These are phyloP conservation scores for Cladosporium sp. DNA, from an alignment of 2,329 filamentous ascomycete genomes.

Conservation along the genomic window DNA sequence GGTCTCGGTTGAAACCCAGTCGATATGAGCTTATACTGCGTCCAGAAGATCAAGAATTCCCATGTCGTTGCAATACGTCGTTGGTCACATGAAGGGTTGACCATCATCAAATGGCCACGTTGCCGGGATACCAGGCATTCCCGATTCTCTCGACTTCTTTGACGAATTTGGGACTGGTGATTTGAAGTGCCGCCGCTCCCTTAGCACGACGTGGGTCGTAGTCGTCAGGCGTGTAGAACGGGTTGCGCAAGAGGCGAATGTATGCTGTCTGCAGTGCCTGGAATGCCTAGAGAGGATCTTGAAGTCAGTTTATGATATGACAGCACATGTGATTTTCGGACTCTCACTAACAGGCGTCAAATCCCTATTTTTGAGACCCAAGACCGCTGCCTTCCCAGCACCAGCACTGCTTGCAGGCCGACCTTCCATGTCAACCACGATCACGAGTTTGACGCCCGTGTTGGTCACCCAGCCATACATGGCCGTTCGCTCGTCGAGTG, in stretches of 20 bases:
- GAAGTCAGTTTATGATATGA: conserved; percentile 15
- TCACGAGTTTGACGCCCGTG: conserved; percentile 85
- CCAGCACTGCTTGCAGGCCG: conserved; percentile 44
- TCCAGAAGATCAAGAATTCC: too few relatives aligned
- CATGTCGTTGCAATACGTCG: too few relatives aligned
- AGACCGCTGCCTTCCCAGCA: conserved; percentile 38
- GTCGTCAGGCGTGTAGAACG: conserved; percentile 89
- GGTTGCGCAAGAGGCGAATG: conserved; percentile 82
- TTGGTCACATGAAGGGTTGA: background rate
- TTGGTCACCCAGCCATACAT: conserved; percentile 97
- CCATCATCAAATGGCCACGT: conserved; percentile 51
- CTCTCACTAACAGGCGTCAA: conserved; percentile 73
- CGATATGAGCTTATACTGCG: too few relatives aligned
- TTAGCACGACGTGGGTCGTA: conserved; percentile 58
- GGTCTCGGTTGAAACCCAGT: too few relatives aligned
- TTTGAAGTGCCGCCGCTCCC: conserved; percentile 53
- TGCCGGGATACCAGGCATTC: conserved; percentile 75
- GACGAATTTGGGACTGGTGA: conserved; percentile 75
- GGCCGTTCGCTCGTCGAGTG: conserved; percentile 86
- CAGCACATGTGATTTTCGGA: too few relatives aligned
- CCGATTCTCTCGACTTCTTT: conserved; percentile 83
- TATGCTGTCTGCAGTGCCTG: conserved; percentile 91
- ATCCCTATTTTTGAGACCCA: conserved; percentile 79
- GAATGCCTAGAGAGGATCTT: conserved; percentile 58
- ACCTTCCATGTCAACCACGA: conserved; percentile 87